A percentile compares a stretch with the other conserved stretches of the same genome.
phyloP scores from a whole-genome alignment of 768 basidiomycete genomes.

The Mycena filopes region DNA sequence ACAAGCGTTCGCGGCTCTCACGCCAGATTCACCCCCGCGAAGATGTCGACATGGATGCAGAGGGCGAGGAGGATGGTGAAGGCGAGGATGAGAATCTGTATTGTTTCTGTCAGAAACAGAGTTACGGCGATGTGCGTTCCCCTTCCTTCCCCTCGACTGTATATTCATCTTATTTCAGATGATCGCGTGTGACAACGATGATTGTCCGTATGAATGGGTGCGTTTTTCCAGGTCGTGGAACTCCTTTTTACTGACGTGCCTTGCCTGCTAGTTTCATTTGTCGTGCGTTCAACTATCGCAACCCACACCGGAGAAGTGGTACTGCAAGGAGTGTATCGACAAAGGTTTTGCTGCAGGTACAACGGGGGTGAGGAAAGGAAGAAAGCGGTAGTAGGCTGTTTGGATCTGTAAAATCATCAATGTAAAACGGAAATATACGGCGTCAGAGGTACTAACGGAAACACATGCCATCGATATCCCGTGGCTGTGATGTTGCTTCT shows the following conservation, averaged over 20 bases:
- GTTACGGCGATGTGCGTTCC: conserved; percentile 57
- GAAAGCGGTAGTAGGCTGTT: conserved; percentile 45
- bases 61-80: conserved; percentile 54
- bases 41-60: conserved; percentile 46
- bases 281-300: conserved; percentile 67
- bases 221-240: conserved; percentile 29
- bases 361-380: conserved; percentile 47
- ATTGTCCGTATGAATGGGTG: conserved; percentile 80
- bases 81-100: conserved; percentile 61
- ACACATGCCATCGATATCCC: too few relatives aligned
- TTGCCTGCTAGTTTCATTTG: conserved; percentile 63
- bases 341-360: conserved; percentile 42
- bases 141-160: neutral
- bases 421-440: neutral
- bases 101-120: conserved; percentile 63
- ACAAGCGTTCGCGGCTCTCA: conserved; percentile 58
- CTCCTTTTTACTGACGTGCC: neutral
- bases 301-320: conserved; percentile 63
- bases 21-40: conserved; percentile 54
- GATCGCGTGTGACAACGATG: conserved; percentile 79
- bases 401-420: neutral
- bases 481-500: too few relatives aligned
- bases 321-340: conserved; percentile 59
- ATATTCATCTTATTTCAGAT: conserved; percentile 50
- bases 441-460: too few relatives aligned